Evolutionary conservation across 176 grass and related monocot species (phyloP), one percentile per base, ranked within the genome.

Genomic region (Coix lacrymajobi): DNA sequence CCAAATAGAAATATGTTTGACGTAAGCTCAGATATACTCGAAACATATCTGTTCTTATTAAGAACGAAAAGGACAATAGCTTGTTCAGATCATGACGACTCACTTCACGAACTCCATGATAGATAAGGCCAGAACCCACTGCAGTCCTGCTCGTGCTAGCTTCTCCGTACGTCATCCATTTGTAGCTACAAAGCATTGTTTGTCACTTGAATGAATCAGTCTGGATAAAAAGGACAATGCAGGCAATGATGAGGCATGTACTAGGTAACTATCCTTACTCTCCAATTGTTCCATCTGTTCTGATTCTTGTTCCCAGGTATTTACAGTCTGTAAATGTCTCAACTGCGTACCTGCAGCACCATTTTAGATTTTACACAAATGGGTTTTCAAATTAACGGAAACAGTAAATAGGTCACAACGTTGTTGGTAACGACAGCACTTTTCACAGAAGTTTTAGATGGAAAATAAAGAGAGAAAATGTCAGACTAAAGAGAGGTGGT

Each of bases 101-200:
- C 80, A 98, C 96, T 89, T 98, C 83, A 77, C 78, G 66, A 84
- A 95, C 77, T 79, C 86, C 90, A 89, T 93, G 92, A 80, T 93
- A 88, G 76, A 88, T 81, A 36, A 98, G 92, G 16, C 90, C 92
- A 86, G 92, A 98, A 84, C 96, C 96, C 86, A 98, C 75, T 51
- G 92, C 86, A 64, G 88, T 81, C 37, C 92, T 83, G 46, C 81
- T 88, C 0, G 87, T 93, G 85, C 92, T 89, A 73, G 79, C 86
- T 91, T 98, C 96, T 82, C 96, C 89, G 82, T 95, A 98, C 1
- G 96, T 98, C 87, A 98, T 95, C 96, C 96, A 98, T 90, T 91
- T 93, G 85, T 98, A 98, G 28, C 96, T 98, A 63, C 61, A 78
- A 39, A 4, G 2, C 45, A 15, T 69, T 62, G 62, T 80, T 65